These are phyloP conservation scores for Lyophyllum atratum DNA, from an alignment of 768 basidiomycete species.

Conservation along the genomic window DNA sequence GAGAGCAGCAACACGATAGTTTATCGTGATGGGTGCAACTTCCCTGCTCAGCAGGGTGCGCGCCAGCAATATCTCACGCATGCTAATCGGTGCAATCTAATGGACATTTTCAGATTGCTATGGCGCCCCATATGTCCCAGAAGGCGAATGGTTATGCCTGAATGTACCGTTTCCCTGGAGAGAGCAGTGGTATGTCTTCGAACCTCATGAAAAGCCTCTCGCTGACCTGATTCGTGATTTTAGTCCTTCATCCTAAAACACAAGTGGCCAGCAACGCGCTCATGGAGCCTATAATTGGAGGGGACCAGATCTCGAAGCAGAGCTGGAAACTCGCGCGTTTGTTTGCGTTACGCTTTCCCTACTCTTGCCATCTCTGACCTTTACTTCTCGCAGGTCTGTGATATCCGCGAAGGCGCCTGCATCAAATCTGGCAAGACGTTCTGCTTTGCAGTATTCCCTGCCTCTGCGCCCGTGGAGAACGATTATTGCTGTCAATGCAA, in stretches of 20 bases:
- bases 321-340: slow-evolving; percentile 88
- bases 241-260: slow-evolving; percentile 91
- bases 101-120: slow-evolving; percentile 76
- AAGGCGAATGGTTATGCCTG: slow-evolving; percentile 98
- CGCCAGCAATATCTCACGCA: neutral
- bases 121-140: slow-evolving; percentile 98
- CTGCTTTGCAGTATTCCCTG: slow-evolving; percentile 93
- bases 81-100: neutral
- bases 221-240: neutral
- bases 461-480: slow-evolving; percentile 88
- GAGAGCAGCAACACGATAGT: slow-evolving; percentile 99
- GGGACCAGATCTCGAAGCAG: slow-evolving; percentile 84
- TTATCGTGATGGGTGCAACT: slow-evolving; percentile 98
- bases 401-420: slow-evolving; percentile 72
- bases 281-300: slow-evolving; percentile 96
- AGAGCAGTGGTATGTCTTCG: slow-evolving; percentile 80
- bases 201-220: neutral
- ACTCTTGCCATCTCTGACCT: neutral
- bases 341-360: neutral
- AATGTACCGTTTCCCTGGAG: slow-evolving; percentile 97
- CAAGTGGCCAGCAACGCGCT: slow-evolving; percentile 92
- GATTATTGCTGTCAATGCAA: slow-evolving; percentile 86
- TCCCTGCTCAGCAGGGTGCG: slow-evolving; percentile 98
- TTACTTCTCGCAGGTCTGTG: slow-evolving; percentile 40
- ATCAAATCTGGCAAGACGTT: slow-evolving; percentile 92